Evolutionary conservation across 1,139 yeast species (phyloP), one percentile per base, ranked within the genome.

Genomic region (Pichia sp.): DNA sequence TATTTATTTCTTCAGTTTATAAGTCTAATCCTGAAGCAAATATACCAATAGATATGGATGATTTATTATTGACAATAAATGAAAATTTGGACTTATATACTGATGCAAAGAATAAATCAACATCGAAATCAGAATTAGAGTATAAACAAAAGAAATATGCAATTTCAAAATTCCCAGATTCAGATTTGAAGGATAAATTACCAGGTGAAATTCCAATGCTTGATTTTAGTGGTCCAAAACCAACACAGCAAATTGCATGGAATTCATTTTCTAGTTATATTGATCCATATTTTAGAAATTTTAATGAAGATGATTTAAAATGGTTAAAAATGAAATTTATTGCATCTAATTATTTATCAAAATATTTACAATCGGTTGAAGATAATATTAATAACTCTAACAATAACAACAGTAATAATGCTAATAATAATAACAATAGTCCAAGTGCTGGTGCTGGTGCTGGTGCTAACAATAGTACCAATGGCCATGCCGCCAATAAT

Each of bases 171-270:
- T 93, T 84, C 65, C 99, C 99, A 0, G 80, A 82, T 31, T 76
- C 75, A 45, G 96, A 91, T 64, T 72, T 95, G 45, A 76, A 80
- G 59, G 86, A 83, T 51, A 69, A 86, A 57, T 73, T 95, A 43
- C 96, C 99, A 0, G 99, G 99, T 3, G 80, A 75, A 41, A 84
- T 90, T 30, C 99, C 99, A 11, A 83, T 87, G 66, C 79, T 77
- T 52, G 99, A 93, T 67, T 90, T 87, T 62, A 85, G 96, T 11
- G 81, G 83, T 57, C 82, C 83, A 27, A 91, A 91, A 62, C 97
- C 97, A 9, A 72, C 89, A 2, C 91, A 88, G 67, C 99, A 93
- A 70, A 95, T 93, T 25, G 97, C 90, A 63, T 90, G 87, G 67
- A 77, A 89, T 19, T 91, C 99, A 0, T 95, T 88, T 67, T 85